A percentile compares a stretch with the other conserved stretches of the same genome.
Conservation (phyloP, 495 filamentous ascomycete species). For the Saxispiralis lemnorum region DNA sequence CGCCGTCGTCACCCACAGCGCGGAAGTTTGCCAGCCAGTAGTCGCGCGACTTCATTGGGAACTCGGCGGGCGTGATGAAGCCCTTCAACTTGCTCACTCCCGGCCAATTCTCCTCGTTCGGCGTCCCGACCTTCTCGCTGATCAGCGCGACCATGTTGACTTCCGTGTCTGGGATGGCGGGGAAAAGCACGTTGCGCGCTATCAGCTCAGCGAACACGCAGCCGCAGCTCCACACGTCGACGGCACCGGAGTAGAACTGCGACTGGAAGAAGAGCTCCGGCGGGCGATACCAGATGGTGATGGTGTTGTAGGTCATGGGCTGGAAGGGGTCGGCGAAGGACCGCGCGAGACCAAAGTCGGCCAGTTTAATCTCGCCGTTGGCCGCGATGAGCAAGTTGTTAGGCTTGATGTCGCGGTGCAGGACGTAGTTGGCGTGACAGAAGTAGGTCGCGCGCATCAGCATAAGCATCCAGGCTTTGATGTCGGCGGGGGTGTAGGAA, state of each 20-base stretch:
- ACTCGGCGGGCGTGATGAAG: conserved; percentile 39
- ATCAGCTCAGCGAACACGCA: conserved; percentile 85
- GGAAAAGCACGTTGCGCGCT: conserved; percentile 35
- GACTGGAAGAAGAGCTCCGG: conserved; percentile 87
- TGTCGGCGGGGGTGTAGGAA: conserved; percentile 59
- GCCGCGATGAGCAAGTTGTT: conserved; percentile 93
- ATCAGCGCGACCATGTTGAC: conserved; percentile 65
- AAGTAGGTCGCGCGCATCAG: conserved; percentile 83
- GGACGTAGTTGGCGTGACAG: conserved; percentile 83
- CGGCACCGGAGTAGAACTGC: conserved; percentile 69
- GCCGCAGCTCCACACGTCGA: conserved; percentile 92
- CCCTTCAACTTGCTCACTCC: conserved; percentile 68
- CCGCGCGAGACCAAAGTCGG: conserved; percentile 90
- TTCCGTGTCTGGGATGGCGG: conserved; percentile 48
- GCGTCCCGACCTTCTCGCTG: conserved; percentile 70
- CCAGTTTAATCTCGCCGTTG: conserved; percentile 83
- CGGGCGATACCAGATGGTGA: conserved; percentile 76
- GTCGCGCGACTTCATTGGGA: conserved; percentile 47
- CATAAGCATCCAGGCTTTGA: conserved; percentile 99
- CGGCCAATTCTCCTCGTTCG: conserved; percentile 88
- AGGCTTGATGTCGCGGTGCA: conserved; percentile 97
- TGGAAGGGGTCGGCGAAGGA: conserved; percentile 74
- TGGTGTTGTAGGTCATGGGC: conserved; percentile 83
- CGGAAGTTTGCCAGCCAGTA: conserved; percentile 56
- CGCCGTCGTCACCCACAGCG: conserved; percentile 59